phyloP scores from a whole-genome alignment of 148 eudicot species.

The Vaccinium macrocarpon region DNA sequence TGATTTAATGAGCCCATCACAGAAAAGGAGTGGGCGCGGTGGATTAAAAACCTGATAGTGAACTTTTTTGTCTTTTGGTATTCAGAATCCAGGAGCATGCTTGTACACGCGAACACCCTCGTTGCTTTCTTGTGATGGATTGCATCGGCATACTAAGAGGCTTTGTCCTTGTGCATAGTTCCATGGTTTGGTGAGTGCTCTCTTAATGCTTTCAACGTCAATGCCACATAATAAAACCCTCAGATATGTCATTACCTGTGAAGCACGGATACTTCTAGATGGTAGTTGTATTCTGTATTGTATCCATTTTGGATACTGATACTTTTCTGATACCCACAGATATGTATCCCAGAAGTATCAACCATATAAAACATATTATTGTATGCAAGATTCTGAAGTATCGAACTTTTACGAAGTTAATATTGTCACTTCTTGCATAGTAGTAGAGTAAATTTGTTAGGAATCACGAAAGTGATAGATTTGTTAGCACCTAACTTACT shows the following conservation, averaged over 20 bases:
- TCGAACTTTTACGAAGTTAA: too few species aligned
- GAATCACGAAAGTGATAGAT: too few species aligned
- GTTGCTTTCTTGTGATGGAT: conserved; percentile 75
- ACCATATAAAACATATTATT: too few species aligned
- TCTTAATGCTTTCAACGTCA: background rate
- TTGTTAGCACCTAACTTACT: too few species aligned
- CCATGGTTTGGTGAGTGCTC: conserved; percentile 16
- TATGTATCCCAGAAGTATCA: too few species aligned
- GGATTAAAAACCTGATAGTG: background rate
- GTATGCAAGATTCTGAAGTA: too few species aligned
- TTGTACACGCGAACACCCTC: conserved; percentile 66
- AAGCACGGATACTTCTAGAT: too few species aligned
- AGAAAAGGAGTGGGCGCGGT: background rate
- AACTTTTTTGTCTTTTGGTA: conserved; percentile 8
- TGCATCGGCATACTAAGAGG: conserved; percentile 82
- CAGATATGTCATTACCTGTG: background rate
- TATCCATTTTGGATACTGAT: too few species aligned
- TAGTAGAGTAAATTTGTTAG: too few species aligned
- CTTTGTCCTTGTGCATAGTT: conserved; percentile 93
- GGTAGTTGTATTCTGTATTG: too few species aligned
- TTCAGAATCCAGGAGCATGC: conserved; percentile 94
- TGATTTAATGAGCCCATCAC: background rate
- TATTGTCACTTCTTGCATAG: too few species aligned
- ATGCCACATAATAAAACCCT: background rate
- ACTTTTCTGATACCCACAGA: too few species aligned